Conservation (phyloP, 1,284 basidiomycete species). For the Tetrapyrgos nigripes region DNA sequence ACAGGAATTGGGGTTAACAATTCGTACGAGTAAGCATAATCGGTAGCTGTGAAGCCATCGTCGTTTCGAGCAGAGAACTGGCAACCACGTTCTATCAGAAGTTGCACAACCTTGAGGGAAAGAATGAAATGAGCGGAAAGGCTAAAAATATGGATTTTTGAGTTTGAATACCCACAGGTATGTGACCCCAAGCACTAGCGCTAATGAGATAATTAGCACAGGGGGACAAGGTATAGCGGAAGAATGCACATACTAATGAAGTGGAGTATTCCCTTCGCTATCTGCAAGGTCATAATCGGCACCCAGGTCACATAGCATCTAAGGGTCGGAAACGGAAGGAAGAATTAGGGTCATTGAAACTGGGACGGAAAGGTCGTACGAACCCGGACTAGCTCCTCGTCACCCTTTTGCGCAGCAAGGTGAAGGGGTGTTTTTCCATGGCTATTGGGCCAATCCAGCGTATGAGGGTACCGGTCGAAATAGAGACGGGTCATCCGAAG, state of each 20-base stretch:
- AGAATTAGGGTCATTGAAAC: conserved; percentile 25
- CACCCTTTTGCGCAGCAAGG: conserved; percentile 86
- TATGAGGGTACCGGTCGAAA: conserved; percentile 82
- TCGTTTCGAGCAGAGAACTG: conserved; percentile 84
- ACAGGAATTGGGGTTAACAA: conserved; percentile 7
- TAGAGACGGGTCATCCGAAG: conserved; percentile 84
- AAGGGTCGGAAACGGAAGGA: too few relatives aligned
- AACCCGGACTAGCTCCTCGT: conserved; percentile 86
- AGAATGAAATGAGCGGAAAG: background rate
- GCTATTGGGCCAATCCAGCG: conserved; percentile 89
- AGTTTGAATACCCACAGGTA: conserved; percentile 60
- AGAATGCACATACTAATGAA: conserved; percentile 80
- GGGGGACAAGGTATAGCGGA: conserved; percentile 7
- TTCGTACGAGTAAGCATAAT: conserved; percentile 90
- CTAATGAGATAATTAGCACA: conserved; percentile 44
- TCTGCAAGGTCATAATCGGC: conserved; percentile 91
- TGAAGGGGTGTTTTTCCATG: conserved; percentile 92
- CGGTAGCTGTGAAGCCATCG: conserved; percentile 88
- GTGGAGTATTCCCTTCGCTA: conserved; percentile 88
- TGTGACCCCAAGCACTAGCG: conserved; percentile 86
- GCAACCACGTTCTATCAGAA: conserved; percentile 90
- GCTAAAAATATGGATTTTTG: conserved; percentile 19
- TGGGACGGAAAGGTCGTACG: conserved; percentile 32
- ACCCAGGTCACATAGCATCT: conserved; percentile 89
- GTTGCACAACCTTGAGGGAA: conserved; percentile 71